Base-by-base conservation (phyloP, 345 rosid species). In the Kandelia obovata region DNA sequence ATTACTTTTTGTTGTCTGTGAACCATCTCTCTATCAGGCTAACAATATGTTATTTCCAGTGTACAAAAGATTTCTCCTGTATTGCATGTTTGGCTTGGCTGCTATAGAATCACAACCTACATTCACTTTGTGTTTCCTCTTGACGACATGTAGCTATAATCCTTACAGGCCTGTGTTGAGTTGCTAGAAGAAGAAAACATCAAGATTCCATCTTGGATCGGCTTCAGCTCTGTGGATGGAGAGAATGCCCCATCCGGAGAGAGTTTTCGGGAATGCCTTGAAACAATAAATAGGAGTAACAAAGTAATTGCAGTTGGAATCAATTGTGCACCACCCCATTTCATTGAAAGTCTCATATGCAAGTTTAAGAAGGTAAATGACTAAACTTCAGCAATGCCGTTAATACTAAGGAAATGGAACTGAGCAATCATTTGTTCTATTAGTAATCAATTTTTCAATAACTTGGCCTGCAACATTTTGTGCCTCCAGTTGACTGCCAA, bases 321-420 rank as follows among this genome's bases (percentile, higher is more conserved):
- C 34, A 93, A 91, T 67, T 91, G 97, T 30, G 89, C 94, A 0
- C 94, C 98, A 62, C 96, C 94, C 70, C 97, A 91, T 2, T 91
- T 88, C 68, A 77, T 89, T 13, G 84, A 87, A 69, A 71, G 55
- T 60, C 90, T 91, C 23, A 83, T 91, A 71, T 30, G 71, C 68
- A 77, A 84, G 79, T 88, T 93, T 63, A 81, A 79, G 47, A 64
- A 81, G 94, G 98, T 83, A 79, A 78, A 55, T 35, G 35, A 13
- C 13, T 46, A 32, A 26, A 49, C 60, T 20, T 51, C 2, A 26
- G 35, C 15, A 17, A 6, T n/a, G 27, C 5, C 20, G 23, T 21
- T 8, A 52, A 15, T 70, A 27, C 21, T 39, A 2, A 43, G 16
- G 49, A 49, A 23, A 55, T 25, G n/a, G 25, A 26, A 46, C 21